These are phyloP conservation scores for Globisporangium ultimum DNA, from an alignment of 352 stramenopile genomes.

Conservation along the genomic window DNA sequence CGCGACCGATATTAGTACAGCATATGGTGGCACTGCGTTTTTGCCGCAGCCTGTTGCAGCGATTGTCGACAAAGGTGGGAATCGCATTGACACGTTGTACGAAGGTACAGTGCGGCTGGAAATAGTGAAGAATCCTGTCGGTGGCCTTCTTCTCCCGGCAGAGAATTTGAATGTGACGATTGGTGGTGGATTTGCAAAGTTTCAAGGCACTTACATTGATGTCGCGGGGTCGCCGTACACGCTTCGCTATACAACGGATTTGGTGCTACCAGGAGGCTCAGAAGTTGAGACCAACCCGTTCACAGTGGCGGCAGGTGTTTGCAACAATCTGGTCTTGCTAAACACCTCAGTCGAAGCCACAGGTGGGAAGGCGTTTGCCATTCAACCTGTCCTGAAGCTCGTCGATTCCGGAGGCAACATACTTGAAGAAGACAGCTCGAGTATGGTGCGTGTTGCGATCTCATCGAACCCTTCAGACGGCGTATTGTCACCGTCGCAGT, in stretches of 20 bases:
- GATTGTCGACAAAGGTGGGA: constrained; percentile 79
- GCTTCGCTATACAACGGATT: constrained; percentile 62
- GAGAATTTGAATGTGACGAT: constrained; percentile 49
- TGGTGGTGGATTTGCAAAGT: constrained; percentile 49
- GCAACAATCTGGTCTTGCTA: constrained; percentile 44
- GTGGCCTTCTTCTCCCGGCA: constrained; percentile 47
- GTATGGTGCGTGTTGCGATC: constrained; percentile 57
- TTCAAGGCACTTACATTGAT: constrained; percentile 67
- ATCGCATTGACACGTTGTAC: constrained; percentile 44
- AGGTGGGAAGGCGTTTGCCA: constrained; percentile 69
- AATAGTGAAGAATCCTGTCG: constrained; percentile 63
- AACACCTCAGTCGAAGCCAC: constrained; percentile 32
- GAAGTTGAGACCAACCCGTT: constrained; percentile 74
- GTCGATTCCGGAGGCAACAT: constrained; percentile 72
- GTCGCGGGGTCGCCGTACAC: constrained; percentile 75
- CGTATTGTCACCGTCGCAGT: constrained; percentile 36
- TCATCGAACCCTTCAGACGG: constrained; percentile 70
- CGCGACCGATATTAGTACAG: constrained; percentile 70
- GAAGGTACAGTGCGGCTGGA: constrained; percentile 54
- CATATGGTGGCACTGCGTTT: constrained; percentile 73
- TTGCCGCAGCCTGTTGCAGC: constrained; percentile 57
- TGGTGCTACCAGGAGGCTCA: constrained; percentile 44
- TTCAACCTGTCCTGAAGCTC: constrained; percentile 76
- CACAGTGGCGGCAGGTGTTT: constrained; percentile 59
- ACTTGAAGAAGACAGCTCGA: constrained; percentile 63